Percentiles rank a stretch among this genome's conserved stretches.
Evolutionary conservation across 805 yeast species (phyloP).

Genomic region (Groenewaldozyma tartarivorans): DNA sequence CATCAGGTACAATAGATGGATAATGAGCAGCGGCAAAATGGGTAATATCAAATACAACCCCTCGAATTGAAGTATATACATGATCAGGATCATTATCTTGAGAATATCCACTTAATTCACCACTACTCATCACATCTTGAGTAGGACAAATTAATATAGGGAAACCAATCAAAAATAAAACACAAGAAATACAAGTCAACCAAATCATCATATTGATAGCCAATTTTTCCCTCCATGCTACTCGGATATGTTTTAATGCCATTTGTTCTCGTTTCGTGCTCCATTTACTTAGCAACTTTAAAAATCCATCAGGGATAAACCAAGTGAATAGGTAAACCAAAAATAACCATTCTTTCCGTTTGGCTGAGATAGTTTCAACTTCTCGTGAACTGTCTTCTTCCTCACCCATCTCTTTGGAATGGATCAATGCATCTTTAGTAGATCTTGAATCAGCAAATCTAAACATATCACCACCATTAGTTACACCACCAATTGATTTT

Average conservation of each 20-base stretch:
- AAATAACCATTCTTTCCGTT: slow-evolving; percentile 30
- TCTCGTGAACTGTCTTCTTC: slow-evolving; percentile 25
- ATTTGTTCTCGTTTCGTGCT: slow-evolving; percentile 28
- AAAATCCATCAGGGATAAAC: slow-evolving; percentile 32
- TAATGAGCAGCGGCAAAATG: slow-evolving; percentile 31
- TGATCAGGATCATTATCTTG: slow-evolving; percentile 23
- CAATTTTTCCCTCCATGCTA: slow-evolving; percentile 35
- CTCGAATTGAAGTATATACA: slow-evolving; percentile 29
- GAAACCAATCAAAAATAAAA: slow-evolving; percentile 29
- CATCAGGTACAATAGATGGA: slow-evolving; percentile 29
- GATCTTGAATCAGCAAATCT: slow-evolving; percentile 19
- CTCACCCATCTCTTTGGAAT: slow-evolving; percentile 23
- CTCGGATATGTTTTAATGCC: slow-evolving; percentile 28
- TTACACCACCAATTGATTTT: slow-evolving; percentile 23
- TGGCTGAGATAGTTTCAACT: slow-evolving; percentile 22
- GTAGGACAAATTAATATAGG: slow-evolving; percentile 33
- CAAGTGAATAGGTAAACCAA: slow-evolving; percentile 30
- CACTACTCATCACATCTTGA: slow-evolving; percentile 27
- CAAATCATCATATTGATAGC: slow-evolving; percentile 35
- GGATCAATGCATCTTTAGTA: slow-evolving; percentile 21
- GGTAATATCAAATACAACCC: slow-evolving; percentile 32
- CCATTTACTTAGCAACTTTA: slow-evolving; percentile 23
- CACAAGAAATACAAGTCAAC: slow-evolving; percentile 28
- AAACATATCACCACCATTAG: slow-evolving; percentile 29
- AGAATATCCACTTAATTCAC: slow-evolving; percentile 26